Conservation (phyloP, 2,329 filamentous ascomycete species). For the Aspergillus jensenii region DNA sequence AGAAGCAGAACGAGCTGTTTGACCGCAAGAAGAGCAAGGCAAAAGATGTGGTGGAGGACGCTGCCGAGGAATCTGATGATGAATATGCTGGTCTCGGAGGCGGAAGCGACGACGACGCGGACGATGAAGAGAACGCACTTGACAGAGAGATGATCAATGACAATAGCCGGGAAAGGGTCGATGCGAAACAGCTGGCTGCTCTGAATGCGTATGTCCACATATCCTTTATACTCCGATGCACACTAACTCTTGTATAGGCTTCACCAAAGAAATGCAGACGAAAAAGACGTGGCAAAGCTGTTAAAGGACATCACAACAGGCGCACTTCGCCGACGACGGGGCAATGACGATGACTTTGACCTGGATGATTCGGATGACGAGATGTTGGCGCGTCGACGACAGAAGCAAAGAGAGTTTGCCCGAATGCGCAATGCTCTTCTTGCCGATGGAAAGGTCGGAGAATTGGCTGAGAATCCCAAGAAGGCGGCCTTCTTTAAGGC, state of each 20-base stretch:
- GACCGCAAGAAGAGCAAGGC: conserved; percentile 86
- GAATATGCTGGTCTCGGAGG: conserved; percentile 95
- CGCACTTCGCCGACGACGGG: conserved; percentile 76
- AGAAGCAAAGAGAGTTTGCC: conserved; percentile 84
- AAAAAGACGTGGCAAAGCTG: conserved; percentile 85
- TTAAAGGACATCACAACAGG: conserved; percentile 92
- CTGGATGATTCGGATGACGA: conserved; percentile 91
- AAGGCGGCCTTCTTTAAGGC: conserved; percentile 87
- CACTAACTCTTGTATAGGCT: conserved; percentile 55
- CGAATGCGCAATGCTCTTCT: conserved; percentile 89
- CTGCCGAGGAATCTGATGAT: conserved; percentile 96
- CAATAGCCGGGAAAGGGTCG: conserved; percentile 69
- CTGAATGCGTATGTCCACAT: conserved; percentile 74
- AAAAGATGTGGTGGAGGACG: conserved; percentile 83
- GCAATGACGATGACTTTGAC: conserved; percentile 71
- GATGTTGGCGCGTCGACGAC: conserved; percentile 67
- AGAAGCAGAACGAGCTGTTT: conserved; percentile 60
- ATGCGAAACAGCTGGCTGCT: conserved; percentile 79
- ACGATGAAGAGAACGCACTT: conserved; percentile 71
- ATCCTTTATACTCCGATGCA: conserved; percentile 2
- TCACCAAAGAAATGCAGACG: conserved; percentile 75
- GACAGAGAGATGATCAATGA: conserved; percentile 91
- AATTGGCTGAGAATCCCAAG: conserved; percentile 85
- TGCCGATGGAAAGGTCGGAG: conserved; percentile 83
- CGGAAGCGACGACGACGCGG: conserved; percentile 80